These are phyloP conservation scores for Fusarium paranaense DNA, from an alignment of 2,329 filamentous ascomycete species.

Conservation along the genomic window DNA sequence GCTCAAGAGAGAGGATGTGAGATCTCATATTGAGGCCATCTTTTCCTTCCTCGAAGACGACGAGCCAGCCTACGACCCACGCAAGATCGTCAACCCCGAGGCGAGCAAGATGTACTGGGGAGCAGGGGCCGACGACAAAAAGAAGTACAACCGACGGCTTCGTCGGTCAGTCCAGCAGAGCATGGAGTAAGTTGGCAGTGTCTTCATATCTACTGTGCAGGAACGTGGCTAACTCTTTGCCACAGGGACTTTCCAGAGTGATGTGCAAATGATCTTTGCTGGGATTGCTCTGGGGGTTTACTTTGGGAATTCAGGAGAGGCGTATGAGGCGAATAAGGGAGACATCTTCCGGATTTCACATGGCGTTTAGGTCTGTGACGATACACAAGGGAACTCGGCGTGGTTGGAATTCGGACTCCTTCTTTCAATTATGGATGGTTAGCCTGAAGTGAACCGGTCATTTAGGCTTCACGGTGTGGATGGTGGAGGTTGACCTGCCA, in stretches of 20 bases:
- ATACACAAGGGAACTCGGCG: slow-evolving; percentile 12
- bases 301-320: slow-evolving; percentile 23
- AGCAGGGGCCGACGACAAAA: slow-evolving; percentile 75
- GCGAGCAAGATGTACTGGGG: slow-evolving; percentile 92
- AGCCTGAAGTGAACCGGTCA: background rate
- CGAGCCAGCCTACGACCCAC: slow-evolving; percentile 87
- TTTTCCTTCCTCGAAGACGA: slow-evolving; percentile 89
- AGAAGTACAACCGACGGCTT: slow-evolving; percentile 84
- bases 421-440: background rate
- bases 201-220: no score
- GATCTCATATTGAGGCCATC: slow-evolving; percentile 85
- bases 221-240: slow-evolving; percentile 9
- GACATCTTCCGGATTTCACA: slow-evolving; percentile 21
- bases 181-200: slow-evolving; percentile 63
- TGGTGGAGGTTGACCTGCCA: background rate
- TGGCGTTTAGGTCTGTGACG: slow-evolving; percentile 34
- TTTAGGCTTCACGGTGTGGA: background rate
- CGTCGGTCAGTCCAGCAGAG: slow-evolving; percentile 80
- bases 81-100: slow-evolving; percentile 87
- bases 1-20: slow-evolving; percentile 77
- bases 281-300: slow-evolving; percentile 1
- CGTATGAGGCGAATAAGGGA: slow-evolving; percentile 32
- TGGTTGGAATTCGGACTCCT: slow-evolving; percentile 4
- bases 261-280: background rate
- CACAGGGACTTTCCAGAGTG: slow-evolving; percentile 50